Evolutionary conservation across 2,329 filamentous ascomycete genomes (phyloP).

Genomic region (Lasiodiplodia hormozganensis): DNA sequence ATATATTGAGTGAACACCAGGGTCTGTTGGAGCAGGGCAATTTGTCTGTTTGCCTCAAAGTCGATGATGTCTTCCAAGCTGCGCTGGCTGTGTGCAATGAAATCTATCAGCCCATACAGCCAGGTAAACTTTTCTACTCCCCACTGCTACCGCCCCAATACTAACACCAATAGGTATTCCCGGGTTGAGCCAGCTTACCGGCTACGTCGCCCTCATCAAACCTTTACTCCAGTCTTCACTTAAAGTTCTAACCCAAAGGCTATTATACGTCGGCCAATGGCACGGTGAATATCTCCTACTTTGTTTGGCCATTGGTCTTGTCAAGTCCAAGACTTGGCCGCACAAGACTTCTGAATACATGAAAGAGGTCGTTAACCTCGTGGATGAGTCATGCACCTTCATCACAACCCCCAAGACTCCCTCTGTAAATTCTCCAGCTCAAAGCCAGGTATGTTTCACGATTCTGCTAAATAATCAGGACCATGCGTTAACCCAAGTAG

Average conservation of each 20-base stretch:
- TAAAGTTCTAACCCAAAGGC: not conserved
- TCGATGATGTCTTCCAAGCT: conserved; percentile 22
- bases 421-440: not conserved
- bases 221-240: conserved; percentile 4
- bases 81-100: conserved; percentile 8
- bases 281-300: conserved; percentile 13
- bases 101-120: conserved; percentile 1
- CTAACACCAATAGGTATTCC: not conserved
- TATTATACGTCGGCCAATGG: conserved; percentile 10
- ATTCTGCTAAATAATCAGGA: fast-evolving
- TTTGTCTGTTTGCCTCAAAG: conserved; percentile 5
- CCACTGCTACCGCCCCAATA: too few species aligned
- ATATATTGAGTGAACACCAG: conserved; percentile 4
- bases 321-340: conserved; percentile 10
- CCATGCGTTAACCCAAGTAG: not conserved
- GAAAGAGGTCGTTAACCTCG: not conserved
- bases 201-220: conserved; percentile 13
- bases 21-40: not conserved
- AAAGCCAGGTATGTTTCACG: not conserved
- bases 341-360: not conserved
- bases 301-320: conserved; percentile 14
- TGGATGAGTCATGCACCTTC: conserved; percentile 10
- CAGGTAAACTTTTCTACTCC: not conserved
- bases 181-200: not conserved
- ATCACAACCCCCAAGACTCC: conserved; percentile 18